phyloP scores from a whole-genome alignment of 768 basidiomycete species.

The Lactarius pseudohatsudake region DNA sequence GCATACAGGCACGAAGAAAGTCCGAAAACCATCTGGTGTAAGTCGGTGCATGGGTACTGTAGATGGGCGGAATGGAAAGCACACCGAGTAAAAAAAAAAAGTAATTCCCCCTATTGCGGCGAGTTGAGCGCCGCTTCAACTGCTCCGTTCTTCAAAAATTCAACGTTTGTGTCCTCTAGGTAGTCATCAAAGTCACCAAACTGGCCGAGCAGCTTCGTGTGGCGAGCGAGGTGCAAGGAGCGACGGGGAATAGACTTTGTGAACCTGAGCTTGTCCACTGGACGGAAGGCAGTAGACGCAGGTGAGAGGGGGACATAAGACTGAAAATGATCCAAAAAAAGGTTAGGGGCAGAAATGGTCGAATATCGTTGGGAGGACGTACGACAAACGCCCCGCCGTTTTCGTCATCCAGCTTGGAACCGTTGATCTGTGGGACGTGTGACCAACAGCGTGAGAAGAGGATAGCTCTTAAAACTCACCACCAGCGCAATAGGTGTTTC shows the following conservation, averaged over 20 bases:
- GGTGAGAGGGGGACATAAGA: conserved; percentile 1
- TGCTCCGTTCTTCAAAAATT: conserved; percentile 46
- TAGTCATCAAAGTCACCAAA: conserved; percentile 86
- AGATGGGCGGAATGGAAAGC: background rate
- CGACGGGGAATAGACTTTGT: conserved; percentile 39
- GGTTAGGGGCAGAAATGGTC: background rate
- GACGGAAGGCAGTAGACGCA: background rate
- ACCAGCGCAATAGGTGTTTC: conserved; percentile 66
- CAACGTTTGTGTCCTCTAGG: conserved; percentile 63
- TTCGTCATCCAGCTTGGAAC: conserved; percentile 16
- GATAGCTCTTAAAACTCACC: conserved; percentile 41
- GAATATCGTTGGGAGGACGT: background rate
- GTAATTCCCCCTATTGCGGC: background rate
- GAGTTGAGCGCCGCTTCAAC: conserved; percentile 13
- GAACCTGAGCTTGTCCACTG: conserved; percentile 9
- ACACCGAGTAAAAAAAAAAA: background rate
- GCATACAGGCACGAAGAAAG: background rate
- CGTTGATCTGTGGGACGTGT: conserved; percentile 49
- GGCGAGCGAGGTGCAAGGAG: conserved; percentile 51
- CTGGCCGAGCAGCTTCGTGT: conserved; percentile 50
- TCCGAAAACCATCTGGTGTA: background rate
- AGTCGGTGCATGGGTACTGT: background rate
- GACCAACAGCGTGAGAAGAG: conserved; percentile 37
- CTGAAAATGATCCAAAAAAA: conserved; percentile 1
- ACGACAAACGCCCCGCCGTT: conserved; percentile 21